phyloP scores from a whole-genome alignment of 139 green algal species.

The Deuterostichococcus epilithicus region DNA sequence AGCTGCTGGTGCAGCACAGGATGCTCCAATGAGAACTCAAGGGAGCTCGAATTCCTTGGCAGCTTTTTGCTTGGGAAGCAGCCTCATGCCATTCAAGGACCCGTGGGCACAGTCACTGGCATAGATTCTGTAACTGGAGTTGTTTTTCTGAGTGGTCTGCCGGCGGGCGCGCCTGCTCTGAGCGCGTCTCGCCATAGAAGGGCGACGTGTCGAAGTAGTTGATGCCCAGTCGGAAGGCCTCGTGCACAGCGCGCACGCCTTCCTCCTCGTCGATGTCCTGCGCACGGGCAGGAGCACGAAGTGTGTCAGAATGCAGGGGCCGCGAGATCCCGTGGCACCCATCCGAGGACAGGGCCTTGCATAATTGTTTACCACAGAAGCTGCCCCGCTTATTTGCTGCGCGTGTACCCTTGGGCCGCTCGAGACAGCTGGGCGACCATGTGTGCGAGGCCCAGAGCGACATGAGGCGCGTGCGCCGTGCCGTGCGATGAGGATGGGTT shows the following conservation, averaged over 20 bases:
- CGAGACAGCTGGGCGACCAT: too few relatives aligned
- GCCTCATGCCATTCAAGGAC: neutral
- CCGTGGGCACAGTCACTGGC: neutral
- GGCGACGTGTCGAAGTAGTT: slow-evolving; percentile 97
- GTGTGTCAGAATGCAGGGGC: too few relatives aligned
- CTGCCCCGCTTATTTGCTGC: too few relatives aligned
- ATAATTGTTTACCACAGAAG: too few relatives aligned
- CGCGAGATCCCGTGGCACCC: too few relatives aligned
- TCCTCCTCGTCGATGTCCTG: slow-evolving; percentile 68
- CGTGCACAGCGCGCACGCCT: slow-evolving; percentile 64
- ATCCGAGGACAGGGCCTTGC: too few relatives aligned
- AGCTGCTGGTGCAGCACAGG: neutral
- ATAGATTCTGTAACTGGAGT: neutral
- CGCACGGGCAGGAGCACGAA: neutral
- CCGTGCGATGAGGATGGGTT: too few relatives aligned
- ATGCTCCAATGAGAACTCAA: neutral
- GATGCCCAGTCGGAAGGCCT: slow-evolving; percentile 79
- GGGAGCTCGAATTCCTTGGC: neutral
- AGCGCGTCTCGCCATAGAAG: slow-evolving; percentile 83
- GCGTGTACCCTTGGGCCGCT: too few relatives aligned
- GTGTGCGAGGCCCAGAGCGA: too few relatives aligned
- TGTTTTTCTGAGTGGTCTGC: neutral
- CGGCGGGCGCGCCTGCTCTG: slow-evolving; percentile 61
- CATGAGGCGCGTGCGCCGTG: too few relatives aligned
- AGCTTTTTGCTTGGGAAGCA: neutral